Evolutionary conservation across 78 protist species (phyloP).

Genomic region (Fonticula alba): DNA sequence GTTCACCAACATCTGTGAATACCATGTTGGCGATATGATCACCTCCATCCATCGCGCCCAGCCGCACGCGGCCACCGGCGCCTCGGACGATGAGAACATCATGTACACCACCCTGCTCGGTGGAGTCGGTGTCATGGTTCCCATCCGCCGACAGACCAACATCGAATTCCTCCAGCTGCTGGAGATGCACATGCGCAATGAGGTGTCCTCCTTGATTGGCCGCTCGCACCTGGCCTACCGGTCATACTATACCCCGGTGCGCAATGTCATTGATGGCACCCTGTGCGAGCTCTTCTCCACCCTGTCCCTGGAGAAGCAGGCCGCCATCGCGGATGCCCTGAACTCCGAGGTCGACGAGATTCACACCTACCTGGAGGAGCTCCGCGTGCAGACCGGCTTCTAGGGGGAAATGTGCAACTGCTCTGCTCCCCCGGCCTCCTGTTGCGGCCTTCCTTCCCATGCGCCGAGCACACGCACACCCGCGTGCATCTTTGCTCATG

Average conservation of each 20-base stretch:
- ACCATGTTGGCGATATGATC: not conserved
- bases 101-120: conserved; percentile 48
- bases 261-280: conserved; percentile 77
- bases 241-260: conserved; percentile 60
- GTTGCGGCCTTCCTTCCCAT: not conserved
- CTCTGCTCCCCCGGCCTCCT: not conserved
- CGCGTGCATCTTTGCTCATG: not conserved
- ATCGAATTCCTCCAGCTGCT: conserved; percentile 58
- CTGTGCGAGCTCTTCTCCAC: conserved; percentile 53
- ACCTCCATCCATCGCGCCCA: too few species aligned
- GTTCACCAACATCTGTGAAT: too few species aligned
- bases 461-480: not conserved
- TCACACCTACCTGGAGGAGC: conserved; percentile 65
- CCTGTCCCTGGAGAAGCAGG: conserved; percentile 31
- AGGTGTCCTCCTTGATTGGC: conserved; percentile 51
- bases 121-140: conserved; percentile 46
- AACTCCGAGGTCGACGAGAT: conserved; percentile 61
- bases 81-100: conserved; percentile 17
- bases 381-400: conserved; percentile 17
- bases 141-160: conserved; percentile 52
- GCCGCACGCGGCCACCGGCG: too few species aligned
- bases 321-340: conserved; percentile 53
- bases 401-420: not conserved
- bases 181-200: conserved; percentile 71
- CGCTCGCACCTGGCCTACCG: conserved; percentile 76